phyloP scores from a whole-genome alignment of 495 filamentous ascomycete species.

The Neurospora sublineolata region DNA sequence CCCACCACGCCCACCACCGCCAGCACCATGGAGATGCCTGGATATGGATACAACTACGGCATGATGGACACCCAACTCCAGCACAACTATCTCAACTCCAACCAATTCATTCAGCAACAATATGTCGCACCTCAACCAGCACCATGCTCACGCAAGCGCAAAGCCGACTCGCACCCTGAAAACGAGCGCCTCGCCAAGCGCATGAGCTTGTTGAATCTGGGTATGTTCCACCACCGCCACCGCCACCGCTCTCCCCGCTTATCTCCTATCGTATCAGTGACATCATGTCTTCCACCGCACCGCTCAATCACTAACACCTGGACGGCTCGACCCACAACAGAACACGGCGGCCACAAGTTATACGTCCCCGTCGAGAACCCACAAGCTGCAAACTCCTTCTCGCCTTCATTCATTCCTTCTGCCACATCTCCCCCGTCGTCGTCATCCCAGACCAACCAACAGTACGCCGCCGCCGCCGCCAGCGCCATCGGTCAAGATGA shows the following conservation, averaged over 20 bases:
- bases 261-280: not conserved
- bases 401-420: slow-evolving; percentile 2
- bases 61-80: not conserved
- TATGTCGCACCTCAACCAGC: slow-evolving; percentile 3
- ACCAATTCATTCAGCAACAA: slow-evolving; percentile 1
- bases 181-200: slow-evolving; percentile 61
- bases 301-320: slow-evolving; percentile 6
- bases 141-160: slow-evolving; percentile 35
- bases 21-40: not conserved
- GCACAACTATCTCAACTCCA: not conserved
- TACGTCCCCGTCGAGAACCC: slow-evolving; percentile 42
- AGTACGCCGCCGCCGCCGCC: not conserved
- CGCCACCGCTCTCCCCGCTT: slow-evolving; percentile 1
- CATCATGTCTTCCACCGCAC: not conserved
- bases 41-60: not conserved
- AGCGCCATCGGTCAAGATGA: slow-evolving; percentile 16
- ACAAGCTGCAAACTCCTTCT: slow-evolving; percentile 6
- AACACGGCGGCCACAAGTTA: slow-evolving; percentile 43
- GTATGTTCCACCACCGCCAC: slow-evolving; percentile 35
- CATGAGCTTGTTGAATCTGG: slow-evolving; percentile 69
- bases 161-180: slow-evolving; percentile 36
- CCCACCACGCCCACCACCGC: not conserved
- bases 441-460: slow-evolving; percentile 1
- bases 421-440: not conserved
- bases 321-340: slow-evolving; percentile 15